Base-by-base conservation (phyloP, 2,329 filamentous ascomycete genomes). In the Cladosporium sp. region DNA sequence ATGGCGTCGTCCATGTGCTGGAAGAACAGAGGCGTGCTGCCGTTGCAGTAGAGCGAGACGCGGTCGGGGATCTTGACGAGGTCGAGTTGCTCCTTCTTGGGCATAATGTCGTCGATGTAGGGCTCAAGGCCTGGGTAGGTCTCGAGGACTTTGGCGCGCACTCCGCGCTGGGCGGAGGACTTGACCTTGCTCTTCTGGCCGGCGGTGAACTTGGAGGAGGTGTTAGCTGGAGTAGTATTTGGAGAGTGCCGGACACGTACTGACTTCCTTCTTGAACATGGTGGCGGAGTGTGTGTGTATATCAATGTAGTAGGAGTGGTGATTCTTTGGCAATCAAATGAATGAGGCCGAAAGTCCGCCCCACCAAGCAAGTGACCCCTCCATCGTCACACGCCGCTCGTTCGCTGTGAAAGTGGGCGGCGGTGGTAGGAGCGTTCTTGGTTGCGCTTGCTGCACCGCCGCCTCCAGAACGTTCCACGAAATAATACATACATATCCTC, bases 201-300 rank as follows among this genome's bases (percentile, higher is more conserved):
- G 28, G 89, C 82, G 73, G 88, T 83, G 77, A 97, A 88, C 13
- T 46, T 36, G 4, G 39, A 46, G 69, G 76, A 70, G 70, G 58
- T 67, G 67, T 67, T 21, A 59, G 65, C 28, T 25, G 34, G 30
- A 61, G 62, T 32, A n/a, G 21, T 30, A 39, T 32, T 30, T 30
- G 34, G 10, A 28, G 51, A 28, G 26, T 3, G 23, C 39, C 18
- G 28, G 61, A 63, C 18, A 71, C 68, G 59, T 28, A 80, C 86
- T 76, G 79, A 95, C 92, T 96, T 63, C 92, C 85, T 95, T 96
- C 78, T 96, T 96, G 78, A 96, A 96, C 92, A 96, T 96, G 68
- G 75, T 87, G 79, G 60, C 51, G 39, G 53, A 51, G 34, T 16
- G 14, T 63, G 18, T 34, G 30, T 51, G 25, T 21, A 14, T 46